A percentile compares a stretch with the other conserved stretches of the same genome.
Conservation (phyloP, 768 basidiomycete species). For the Phylloporus sp. region DNA sequence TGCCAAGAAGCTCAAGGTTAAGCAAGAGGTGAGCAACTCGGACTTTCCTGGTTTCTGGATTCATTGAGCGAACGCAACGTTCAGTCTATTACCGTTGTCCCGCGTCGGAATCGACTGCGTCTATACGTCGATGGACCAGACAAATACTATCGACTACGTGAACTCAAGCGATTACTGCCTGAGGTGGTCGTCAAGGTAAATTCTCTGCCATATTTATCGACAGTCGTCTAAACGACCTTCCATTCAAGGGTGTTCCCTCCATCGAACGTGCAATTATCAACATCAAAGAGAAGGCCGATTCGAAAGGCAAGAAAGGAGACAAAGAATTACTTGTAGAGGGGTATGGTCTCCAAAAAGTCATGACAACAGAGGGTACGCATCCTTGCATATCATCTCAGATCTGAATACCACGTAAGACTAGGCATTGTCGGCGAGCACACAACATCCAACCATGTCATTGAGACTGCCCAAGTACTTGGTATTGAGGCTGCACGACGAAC, state of each 20-base stretch:
- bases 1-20: conserved; percentile 89
- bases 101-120: conserved; percentile 68
- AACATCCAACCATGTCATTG: conserved; percentile 95
- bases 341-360: conserved; percentile 93
- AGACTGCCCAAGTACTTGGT: conserved; percentile 91
- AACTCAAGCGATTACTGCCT: conserved; percentile 78
- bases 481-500: conserved; percentile 94
- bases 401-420: conserved; percentile 27
- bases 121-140: conserved; percentile 77
- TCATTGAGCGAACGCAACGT: background rate
- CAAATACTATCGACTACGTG: conserved; percentile 80
- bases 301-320: conserved; percentile 76
- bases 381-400: background rate
- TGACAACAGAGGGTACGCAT: conserved; percentile 86
- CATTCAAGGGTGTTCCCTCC: conserved; percentile 69
- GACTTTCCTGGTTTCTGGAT: background rate
- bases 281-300: conserved; percentile 84
- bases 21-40: conserved; percentile 58
- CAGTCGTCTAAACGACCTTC: background rate
- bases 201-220: background rate
- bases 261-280: conserved; percentile 95
- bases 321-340: conserved; percentile 96
- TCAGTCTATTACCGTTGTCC: conserved; percentile 76
- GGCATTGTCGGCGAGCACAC: conserved; percentile 92
- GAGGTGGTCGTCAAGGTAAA: conserved; percentile 87